A percentile compares a stretch with the other conserved stretches of the same genome.
Evolutionary conservation across 441 rosid genomes (phyloP).

Genomic region (Rhodomyrtus psidioides): DNA sequence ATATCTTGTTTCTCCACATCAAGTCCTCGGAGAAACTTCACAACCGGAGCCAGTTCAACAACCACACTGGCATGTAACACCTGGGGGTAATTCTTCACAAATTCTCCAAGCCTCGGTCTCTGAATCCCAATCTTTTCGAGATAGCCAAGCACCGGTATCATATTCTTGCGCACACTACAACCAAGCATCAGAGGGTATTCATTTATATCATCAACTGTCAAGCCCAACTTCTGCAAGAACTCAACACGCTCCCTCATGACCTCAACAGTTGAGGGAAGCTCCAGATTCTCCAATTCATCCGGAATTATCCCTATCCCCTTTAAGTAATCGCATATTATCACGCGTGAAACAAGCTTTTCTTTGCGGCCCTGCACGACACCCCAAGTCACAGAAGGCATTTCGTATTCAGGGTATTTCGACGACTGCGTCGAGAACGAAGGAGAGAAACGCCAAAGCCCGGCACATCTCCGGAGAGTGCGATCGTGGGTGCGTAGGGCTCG

Average conservation of each 20-base stretch:
- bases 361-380: conserved; percentile 81
- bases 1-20: conserved; percentile 80
- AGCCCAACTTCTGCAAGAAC: conserved; percentile 70
- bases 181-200: conserved; percentile 74
- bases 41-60: conserved; percentile 82
- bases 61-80: conserved; percentile 73
- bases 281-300: conserved; percentile 67
- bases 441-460: conserved; percentile 5
- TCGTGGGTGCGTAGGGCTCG: conserved; percentile 20
- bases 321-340: conserved; percentile 73
- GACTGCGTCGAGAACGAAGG: conserved; percentile 45
- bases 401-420: conserved; percentile 69
- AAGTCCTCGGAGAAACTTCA: conserved; percentile 74
- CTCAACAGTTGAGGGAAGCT: conserved; percentile 81
- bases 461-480: conserved; percentile 17
- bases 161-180: conserved; percentile 71
- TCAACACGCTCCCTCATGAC: conserved; percentile 74
- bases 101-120: conserved; percentile 64
- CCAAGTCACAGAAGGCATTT: conserved; percentile 95
- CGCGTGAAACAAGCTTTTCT: conserved; percentile 77
- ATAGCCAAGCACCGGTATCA: conserved; percentile 81
- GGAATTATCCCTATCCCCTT: conserved; percentile 70
- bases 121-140: conserved; percentile 65
- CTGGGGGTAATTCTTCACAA: conserved; percentile 65
- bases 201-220: conserved; percentile 68